Percentiles rank a stretch among this genome's conserved stretches.
Conservation (phyloP, 164 flowering plant species). For the Tetrastigma voinierianum region DNA sequence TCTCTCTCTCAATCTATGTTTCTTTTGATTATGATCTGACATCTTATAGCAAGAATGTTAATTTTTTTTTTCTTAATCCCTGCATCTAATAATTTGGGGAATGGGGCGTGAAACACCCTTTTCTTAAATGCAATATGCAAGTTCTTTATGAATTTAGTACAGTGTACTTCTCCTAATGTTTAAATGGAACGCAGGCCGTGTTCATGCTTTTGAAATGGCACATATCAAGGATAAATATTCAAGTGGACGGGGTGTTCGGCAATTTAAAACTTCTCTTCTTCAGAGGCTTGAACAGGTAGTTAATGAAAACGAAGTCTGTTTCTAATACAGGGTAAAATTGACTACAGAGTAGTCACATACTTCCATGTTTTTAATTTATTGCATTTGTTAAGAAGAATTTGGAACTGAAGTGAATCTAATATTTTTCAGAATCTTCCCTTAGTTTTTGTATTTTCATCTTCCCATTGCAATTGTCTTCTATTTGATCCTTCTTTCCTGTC, state of each 20-base stretch:
- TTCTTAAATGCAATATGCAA: background rate
- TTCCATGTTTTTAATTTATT: background rate
- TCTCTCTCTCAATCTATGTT: background rate
- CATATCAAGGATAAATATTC: constrained; percentile 70
- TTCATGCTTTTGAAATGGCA: constrained; percentile 80
- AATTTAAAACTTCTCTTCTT: constrained; percentile 84
- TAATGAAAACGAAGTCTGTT: background rate
- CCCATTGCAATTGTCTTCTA: no score
- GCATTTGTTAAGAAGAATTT: background rate
- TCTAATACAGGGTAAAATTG: background rate
- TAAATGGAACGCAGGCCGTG: constrained; percentile 51
- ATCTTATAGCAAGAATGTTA: background rate
- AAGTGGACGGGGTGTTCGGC: constrained; percentile 75
- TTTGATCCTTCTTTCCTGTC: no score
- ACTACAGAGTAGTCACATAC: background rate
- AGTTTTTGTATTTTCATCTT: no score
- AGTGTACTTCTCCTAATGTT: background rate
- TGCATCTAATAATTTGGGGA: background rate
- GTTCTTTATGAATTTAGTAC: background rate
- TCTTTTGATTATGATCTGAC: background rate
- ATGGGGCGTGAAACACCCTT: background rate
- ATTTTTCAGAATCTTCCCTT: no score
- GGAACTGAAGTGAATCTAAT: constrained; percentile 1
- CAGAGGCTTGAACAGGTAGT: constrained; percentile 75
- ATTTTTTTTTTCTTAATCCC: background rate